Conservation (phyloP, 169 alveolate species). For the Eimeria necatrix region DNA sequence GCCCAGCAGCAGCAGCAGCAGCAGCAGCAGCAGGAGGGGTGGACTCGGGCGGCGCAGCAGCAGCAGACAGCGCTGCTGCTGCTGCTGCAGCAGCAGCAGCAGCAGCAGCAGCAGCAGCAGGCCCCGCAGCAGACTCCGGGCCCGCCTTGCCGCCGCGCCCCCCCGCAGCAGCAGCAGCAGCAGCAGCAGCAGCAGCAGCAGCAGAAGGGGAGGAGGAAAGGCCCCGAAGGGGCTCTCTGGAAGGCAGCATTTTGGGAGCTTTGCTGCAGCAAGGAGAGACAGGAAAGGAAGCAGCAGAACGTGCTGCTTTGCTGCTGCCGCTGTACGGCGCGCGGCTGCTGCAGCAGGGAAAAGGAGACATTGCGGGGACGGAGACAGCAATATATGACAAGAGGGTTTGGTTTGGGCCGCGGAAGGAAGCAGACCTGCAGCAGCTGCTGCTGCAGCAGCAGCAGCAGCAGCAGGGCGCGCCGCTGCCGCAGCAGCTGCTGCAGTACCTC, state of each 20-base stretch:
- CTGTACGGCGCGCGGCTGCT: conserved; percentile 8
- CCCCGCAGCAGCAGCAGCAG: too few species aligned
- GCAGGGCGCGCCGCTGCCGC: conserved; percentile 13
- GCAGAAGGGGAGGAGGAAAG: too few species aligned
- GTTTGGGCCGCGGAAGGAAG: background rate
- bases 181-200: too few species aligned
- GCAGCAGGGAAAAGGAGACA: background rate
- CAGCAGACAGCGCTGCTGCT: background rate
- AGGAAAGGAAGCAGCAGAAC: conserved; percentile 20
- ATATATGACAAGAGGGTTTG: conserved; percentile 23
- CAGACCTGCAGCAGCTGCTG: conserved; percentile 25
- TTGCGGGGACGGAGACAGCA: conserved; percentile 25
- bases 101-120: too few species aligned
- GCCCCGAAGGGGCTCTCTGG: background rate
- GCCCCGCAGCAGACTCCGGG: too few species aligned
- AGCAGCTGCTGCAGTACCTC: background rate
- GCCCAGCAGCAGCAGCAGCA: background rate
- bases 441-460: background rate
- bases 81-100: too few species aligned
- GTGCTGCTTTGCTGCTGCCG: conserved; percentile 12
- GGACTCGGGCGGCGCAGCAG: background rate
- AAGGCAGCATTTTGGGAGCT: background rate
- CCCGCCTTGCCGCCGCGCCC: too few species aligned
- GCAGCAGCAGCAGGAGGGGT: background rate
- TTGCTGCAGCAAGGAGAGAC: conserved; percentile 38